Conservation (phyloP, 805 yeast species). For the Nakazawaea ernobii region DNA sequence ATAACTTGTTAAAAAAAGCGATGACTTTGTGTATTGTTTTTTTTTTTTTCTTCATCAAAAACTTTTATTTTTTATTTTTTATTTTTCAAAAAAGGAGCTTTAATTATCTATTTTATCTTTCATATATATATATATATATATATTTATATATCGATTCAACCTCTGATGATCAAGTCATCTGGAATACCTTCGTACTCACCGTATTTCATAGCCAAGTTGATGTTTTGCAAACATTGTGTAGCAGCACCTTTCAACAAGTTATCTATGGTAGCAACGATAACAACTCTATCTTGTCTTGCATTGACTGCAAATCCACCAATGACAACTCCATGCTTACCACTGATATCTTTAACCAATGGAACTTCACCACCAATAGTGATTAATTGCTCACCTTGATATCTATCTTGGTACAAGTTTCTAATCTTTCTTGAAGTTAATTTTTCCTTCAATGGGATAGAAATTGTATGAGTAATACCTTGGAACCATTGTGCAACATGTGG, state of each 20-base stretch:
- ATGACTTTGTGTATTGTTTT: not conserved
- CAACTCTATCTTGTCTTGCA: slow-evolving; percentile 83
- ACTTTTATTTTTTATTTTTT: not conserved
- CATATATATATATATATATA: not conserved
- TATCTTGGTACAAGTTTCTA: slow-evolving; percentile 79
- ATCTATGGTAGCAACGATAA: slow-evolving; percentile 91
- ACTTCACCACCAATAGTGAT: slow-evolving; percentile 86
- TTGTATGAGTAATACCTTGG: slow-evolving; percentile 94
- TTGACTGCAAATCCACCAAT: slow-evolving; percentile 96
- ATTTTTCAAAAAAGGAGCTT: not conserved
- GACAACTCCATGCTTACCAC: slow-evolving; percentile 92
- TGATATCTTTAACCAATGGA: slow-evolving; percentile 85
- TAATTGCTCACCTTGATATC: slow-evolving; percentile 82
- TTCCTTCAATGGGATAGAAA: slow-evolving; percentile 78
- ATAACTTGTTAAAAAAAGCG: not conserved
- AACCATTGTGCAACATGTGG: slow-evolving; percentile 99
- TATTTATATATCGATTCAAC: slow-evolving; percentile 20
- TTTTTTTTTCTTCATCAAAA: not conserved
- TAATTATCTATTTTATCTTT: not conserved
- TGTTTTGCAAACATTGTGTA: slow-evolving; percentile 95
- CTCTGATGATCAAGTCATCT: slow-evolving; percentile 49
- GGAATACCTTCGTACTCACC: slow-evolving; percentile 97
- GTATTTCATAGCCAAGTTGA: slow-evolving; percentile 83
- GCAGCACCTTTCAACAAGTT: slow-evolving; percentile 97
- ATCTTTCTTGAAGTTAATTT: slow-evolving; percentile 75